A percentile compares a stretch with the other conserved stretches of the same genome.
Evolutionary conservation across 2,329 filamentous ascomycete genomes (phyloP).

Genomic region (Pestalotiopsis sp.): DNA sequence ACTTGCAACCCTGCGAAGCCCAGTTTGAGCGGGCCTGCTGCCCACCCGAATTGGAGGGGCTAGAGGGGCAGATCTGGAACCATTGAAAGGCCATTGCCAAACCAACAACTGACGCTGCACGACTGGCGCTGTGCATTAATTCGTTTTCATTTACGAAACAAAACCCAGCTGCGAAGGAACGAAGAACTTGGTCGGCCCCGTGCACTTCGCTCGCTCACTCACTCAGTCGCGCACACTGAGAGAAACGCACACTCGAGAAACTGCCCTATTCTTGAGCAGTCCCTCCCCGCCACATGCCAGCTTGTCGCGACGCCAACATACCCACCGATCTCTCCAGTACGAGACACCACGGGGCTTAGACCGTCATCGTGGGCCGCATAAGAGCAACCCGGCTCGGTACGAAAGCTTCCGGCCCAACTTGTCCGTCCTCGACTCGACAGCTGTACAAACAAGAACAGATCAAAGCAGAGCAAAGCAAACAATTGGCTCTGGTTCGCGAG

Average conservation of each 20-base stretch:
- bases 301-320: background rate
- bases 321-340: background rate
- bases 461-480: background rate
- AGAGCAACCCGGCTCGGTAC: background rate
- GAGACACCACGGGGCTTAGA: background rate
- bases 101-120: background rate
- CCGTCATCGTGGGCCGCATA: background rate
- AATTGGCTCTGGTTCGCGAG: background rate
- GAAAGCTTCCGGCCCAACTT: background rate
- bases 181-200: background rate
- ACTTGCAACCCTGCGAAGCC: background rate
- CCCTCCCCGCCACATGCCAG: background rate
- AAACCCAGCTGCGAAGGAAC: background rate
- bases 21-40: background rate
- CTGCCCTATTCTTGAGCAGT: background rate
- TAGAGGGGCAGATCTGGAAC: conserved; percentile 2
- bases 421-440: background rate
- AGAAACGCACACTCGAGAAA: background rate
- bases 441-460: background rate
- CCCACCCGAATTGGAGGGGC: conserved; percentile 1
- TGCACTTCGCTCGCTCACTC: background rate
- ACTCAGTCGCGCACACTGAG: background rate
- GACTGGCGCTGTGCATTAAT: background rate
- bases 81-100: conserved; percentile 8
- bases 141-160: background rate